Conservation (phyloP, 2,329 filamentous ascomycete species). For the Alternaria panax region DNA sequence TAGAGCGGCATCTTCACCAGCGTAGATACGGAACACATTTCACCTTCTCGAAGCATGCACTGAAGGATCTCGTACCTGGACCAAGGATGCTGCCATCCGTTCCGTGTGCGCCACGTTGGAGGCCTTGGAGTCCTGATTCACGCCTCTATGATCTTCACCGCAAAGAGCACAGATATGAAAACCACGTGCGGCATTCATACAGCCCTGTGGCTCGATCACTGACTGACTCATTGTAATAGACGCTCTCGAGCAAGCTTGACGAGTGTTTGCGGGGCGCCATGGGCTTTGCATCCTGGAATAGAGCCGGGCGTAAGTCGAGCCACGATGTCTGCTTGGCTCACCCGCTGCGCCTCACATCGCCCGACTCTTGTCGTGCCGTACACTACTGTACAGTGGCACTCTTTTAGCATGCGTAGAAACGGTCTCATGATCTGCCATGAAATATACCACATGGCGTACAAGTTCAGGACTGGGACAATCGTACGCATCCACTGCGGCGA, state of each 20-base stretch:
- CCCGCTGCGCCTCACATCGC: background rate
- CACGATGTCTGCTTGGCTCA: background rate
- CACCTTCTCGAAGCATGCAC: background rate
- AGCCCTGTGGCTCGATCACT: background rate
- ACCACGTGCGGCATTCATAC: background rate
- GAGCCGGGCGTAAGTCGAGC: background rate
- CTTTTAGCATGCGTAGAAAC: background rate
- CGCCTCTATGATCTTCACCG: conserved; percentile 3
- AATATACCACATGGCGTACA: background rate
- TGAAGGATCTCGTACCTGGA: background rate
- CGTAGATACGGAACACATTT: background rate
- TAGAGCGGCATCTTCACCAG: background rate
- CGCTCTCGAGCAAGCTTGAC: background rate
- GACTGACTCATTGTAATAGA: background rate
- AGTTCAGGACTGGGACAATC: background rate
- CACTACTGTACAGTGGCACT: background rate
- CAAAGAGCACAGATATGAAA: background rate
- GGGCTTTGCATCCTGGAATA: background rate
- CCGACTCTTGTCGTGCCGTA: background rate
- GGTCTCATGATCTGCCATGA: background rate
- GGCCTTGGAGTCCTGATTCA: conserved; percentile 15
- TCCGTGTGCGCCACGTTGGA: conserved; percentile 10
- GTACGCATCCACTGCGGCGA: background rate
- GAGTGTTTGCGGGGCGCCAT: background rate
- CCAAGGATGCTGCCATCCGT: conserved; percentile 2